Conservation (phyloP, 345 rosid species). For the Odontarrhena argentea region DNA sequence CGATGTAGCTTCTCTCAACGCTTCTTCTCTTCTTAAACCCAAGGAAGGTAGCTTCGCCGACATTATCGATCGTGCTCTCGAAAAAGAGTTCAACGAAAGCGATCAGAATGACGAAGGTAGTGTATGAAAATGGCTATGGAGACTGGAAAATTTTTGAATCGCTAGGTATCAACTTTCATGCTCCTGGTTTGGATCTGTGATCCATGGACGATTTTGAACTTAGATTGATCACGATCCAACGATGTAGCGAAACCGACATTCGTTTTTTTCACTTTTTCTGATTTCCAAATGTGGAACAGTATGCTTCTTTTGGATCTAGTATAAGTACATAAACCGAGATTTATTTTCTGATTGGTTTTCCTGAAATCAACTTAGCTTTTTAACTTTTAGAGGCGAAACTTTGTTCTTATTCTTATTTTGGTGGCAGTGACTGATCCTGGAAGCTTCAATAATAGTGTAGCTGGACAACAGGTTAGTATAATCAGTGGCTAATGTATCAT, state of each 20-base stretch:
- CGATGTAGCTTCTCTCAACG: conserved; percentile 25
- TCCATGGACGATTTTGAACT: neutral
- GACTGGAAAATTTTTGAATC: neutral
- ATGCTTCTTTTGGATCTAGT: conserved; percentile 28
- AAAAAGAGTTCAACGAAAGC: conserved; percentile 80
- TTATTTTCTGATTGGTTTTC: conserved; percentile 24
- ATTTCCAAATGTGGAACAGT: conserved; percentile 7
- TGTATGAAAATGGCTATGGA: conserved; percentile 15
- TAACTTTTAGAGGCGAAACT: neutral
- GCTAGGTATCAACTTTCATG: no score
- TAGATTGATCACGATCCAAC: conserved; percentile 16
- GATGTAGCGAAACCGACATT: neutral
- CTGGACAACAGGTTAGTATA: conserved; percentile 69
- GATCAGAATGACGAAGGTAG: conserved; percentile 71
- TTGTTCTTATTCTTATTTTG: neutral
- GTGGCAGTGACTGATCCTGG: conserved; percentile 71
- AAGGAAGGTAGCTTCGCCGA: conserved; percentile 78
- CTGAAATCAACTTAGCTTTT: conserved; percentile 14
- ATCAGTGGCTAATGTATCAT: neutral
- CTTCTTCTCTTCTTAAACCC: conserved; percentile 41
- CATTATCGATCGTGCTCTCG: conserved; percentile 86
- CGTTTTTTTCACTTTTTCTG: neutral
- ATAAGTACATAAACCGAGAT: neutral
- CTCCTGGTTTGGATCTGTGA: conserved; percentile 30
- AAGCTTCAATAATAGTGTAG: conserved; percentile 86